Base-by-base conservation (phyloP, 768 basidiomycete genomes). In the Tylopilus rubrobrunneus region DNA sequence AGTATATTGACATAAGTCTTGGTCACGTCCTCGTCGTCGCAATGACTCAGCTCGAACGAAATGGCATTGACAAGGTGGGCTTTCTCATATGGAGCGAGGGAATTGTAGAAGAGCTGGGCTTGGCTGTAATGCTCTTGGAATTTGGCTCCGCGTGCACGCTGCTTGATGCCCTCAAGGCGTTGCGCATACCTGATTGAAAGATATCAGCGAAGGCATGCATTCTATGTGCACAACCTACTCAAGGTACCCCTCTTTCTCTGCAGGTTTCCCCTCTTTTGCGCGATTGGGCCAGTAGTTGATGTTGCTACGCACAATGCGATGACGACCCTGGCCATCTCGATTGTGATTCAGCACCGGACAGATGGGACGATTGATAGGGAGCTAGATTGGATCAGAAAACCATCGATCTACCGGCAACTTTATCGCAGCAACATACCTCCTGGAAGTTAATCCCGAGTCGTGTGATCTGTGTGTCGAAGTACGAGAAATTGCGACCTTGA, bases 281-380 rank as follows among this genome's bases (percentile, higher is more conserved):
- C 92, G 80, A 65, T 94, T 94, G 0, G 93, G 93, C 80, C 82
- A 89, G 64, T 95, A 95, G 61, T 92, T 92, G 61, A 86, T 69
- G 5, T 56, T 68, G 48, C 78, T 79, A 63, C 78, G 81, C 42
- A 75, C 73, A 53, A 89, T 88, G 28, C 73, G 79, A 55, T 80
- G 77, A 45, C 84, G 78, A 52, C 70, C 67, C 56, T 75, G 65
- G 1, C 88, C 87, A 60, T 85, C 86, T 37, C 87, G 81, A 40
- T 87, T 73, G 54, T 82, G 76, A 61, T 84, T 88, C 69, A 88
- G 68, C 29, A 89, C 82, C 1, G 88, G 89, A 58, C 89, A 91
- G 4, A 88, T 65, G 4, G 87, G 85, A 17, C 86, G 78, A 64
- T 95, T 95, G 61, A 95, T 91, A 15, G 92, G 92, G 21, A 94